Evolutionary conservation across 164 flowering plant species (phyloP).

Genomic region (Berberis vulgaris): DNA sequence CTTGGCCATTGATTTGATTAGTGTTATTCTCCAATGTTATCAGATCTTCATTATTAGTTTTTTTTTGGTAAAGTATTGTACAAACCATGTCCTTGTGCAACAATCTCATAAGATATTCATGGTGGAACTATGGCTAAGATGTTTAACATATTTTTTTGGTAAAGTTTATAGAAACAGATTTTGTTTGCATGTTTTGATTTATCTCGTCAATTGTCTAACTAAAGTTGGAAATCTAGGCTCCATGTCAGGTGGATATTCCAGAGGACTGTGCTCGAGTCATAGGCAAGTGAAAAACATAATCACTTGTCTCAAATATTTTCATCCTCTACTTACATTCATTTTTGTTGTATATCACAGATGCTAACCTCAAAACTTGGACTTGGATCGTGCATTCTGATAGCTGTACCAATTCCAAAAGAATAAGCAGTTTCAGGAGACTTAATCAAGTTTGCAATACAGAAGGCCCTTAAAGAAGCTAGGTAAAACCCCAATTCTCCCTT

Average conservation of each 20-base stretch:
- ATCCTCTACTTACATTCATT: not conserved
- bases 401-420: slow-evolving; percentile 81
- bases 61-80: too few species aligned
- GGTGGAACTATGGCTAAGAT: too few species aligned
- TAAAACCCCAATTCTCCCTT: slow-evolving; percentile 8
- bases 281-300: slow-evolving; percentile 29
- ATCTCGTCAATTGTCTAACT: not conserved
- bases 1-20: too few species aligned
- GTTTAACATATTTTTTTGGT: too few species aligned
- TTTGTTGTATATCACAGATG: slow-evolving; percentile 40
- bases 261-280: slow-evolving; percentile 84
- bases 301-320: not conserved
- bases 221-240: slow-evolving; percentile 34
- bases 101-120: too few species aligned
- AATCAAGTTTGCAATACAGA: slow-evolving; percentile 80
- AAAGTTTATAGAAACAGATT: too few species aligned
- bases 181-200: not conserved
- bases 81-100: too few species aligned
- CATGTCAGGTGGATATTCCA: slow-evolving; percentile 66
- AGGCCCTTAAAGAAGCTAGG: slow-evolving; percentile 80
- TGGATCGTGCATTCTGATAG: slow-evolving; percentile 66
- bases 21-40: too few species aligned
- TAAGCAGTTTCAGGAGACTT: slow-evolving; percentile 72
- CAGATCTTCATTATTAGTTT: too few species aligned
- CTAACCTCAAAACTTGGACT: slow-evolving; percentile 48